Evolutionary conservation across 2,329 filamentous ascomycete species (phyloP), one percentile per base, ranked within the genome.

Genomic region (Aspergillus novofumigatus): DNA sequence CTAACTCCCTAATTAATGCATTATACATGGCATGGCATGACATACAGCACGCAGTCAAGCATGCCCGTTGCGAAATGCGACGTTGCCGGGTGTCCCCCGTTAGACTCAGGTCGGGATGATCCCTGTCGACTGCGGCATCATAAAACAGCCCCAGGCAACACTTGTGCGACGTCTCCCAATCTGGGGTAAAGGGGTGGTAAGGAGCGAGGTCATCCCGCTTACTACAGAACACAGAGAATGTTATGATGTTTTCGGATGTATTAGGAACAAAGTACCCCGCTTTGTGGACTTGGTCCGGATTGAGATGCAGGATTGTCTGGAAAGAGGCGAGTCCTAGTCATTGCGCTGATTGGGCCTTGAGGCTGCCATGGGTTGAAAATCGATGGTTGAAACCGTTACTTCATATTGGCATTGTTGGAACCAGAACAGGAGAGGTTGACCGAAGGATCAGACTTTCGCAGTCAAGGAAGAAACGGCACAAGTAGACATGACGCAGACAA

Each of bases 141-240:
- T 61, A 59, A 64, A 62, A 62, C 60, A 58, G 28, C 49, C 49
- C 38, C 53, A 26, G 55, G 55, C 32, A 56, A 53, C 57, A 58
- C 60, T n/a, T 62, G 62, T 62, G 41, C 45, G 9, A 64, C 62
- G 14, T 50, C 54, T 49, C 47, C 52, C 56, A 55, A 60, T 62
- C 61, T 61, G 61, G 61, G 61, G 61, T 62, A 62, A 53, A 47
- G 14, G 21, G 44, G 44, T 44, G 44, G 44, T 26, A 47, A 23
- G 21, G 44, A 23, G 21, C 21, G 44, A 23, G 44, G 21, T 38
- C 49, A 51, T 54, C 42, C 25, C 52, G 54, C 23, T n/a, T 25
- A 14, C 21, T 11, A 10, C 23, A 14, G 17, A 5, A 10, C 9
- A 23, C 42, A 6, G n/a, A 44, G n/a, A 9, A 25, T 10, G 49